phyloP scores from a whole-genome alignment of 768 basidiomycete genomes.

The Agrocybe chaxingu region DNA sequence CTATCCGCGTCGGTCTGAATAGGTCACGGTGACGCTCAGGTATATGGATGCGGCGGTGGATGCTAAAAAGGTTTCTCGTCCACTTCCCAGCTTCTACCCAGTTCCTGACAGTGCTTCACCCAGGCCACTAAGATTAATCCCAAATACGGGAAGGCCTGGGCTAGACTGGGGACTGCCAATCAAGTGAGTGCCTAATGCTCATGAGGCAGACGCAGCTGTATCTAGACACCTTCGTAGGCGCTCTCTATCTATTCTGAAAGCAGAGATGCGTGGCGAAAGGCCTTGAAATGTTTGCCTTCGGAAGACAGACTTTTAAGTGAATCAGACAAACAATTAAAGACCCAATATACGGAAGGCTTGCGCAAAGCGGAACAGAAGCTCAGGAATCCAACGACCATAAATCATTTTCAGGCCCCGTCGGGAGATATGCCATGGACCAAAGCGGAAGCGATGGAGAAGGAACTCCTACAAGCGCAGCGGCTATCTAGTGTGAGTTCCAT shows the following conservation, averaged over 20 bases:
- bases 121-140: slow-evolving; percentile 39
- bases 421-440: slow-evolving; percentile 24
- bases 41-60: slow-evolving; percentile 30
- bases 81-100: neutral
- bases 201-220: neutral
- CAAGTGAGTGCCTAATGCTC: slow-evolving; percentile 17
- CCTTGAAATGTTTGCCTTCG: slow-evolving; percentile 26
- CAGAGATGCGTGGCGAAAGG: slow-evolving; percentile 27
- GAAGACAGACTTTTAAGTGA: slow-evolving; percentile 21
- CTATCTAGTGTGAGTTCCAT: slow-evolving; percentile 17
- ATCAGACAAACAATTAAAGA: slow-evolving; percentile 29
- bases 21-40: slow-evolving; percentile 10
- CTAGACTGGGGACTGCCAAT: slow-evolving; percentile 31
- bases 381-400: neutral
- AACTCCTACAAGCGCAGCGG: slow-evolving; percentile 14
- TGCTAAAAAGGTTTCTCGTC: slow-evolving; percentile 22
- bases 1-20: neutral
- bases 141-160: slow-evolving; percentile 39
- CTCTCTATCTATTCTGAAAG: slow-evolving; percentile 16
- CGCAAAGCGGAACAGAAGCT: slow-evolving; percentile 18
- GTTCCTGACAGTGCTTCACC: no score
- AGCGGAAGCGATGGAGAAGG: slow-evolving; percentile 18
- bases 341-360: slow-evolving; percentile 29
- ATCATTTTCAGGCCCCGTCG: neutral
- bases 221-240: slow-evolving; percentile 12